Evolutionary conservation across 1,284 basidiomycete genomes (phyloP), one percentile per base, ranked within the genome.

Genomic region (Fomitopsis betulina): DNA sequence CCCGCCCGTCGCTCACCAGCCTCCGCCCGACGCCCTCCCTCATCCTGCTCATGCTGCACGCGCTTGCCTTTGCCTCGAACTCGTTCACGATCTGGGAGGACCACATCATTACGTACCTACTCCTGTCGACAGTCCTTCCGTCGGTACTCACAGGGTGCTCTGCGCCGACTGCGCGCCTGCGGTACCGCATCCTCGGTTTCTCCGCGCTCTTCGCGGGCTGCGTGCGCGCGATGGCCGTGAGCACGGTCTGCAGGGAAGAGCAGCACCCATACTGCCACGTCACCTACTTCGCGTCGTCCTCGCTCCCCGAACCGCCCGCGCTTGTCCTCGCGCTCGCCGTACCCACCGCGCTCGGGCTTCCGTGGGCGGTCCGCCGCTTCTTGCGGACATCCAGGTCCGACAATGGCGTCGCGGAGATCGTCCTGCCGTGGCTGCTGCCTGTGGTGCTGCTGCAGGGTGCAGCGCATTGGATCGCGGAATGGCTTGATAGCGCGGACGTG

Each of bases 21-120:
- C 35, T 63, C 12, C 56, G 61, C 23, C 53, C 75, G 35, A 67
- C 67, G 53, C 80, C 76, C 54, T 70, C 71, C 57, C 80, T 74
- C 21, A 64, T 89, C 27, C 70, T 81, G 42, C 80, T 91, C 52
- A 60, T 86, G 58, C 73, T 94, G 6, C 92, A 96, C 64, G 73
- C 85, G 2, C 56, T 89, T 5, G 79, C 86, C 2, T 94, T 94
- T 72, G 81, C 89, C 12, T 95, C 93, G 25, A 99, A 98, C 76
- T 97, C 94, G 0, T 97, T 93, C 76, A 92, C 92, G 33, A 85
- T 99, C 70, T 98, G 94, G 91, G 97, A 99, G 80, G 96, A 98
- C 70, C 82, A 83, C 37, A 78, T 94, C 55, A 79, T 91, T 7
- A 82, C 85, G 2, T 95, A 87, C 78, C 80, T 97, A 54, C 76